Evolutionary conservation across 345 rosid species (phyloP).

Genomic region (Dimocarpus longan): DNA sequence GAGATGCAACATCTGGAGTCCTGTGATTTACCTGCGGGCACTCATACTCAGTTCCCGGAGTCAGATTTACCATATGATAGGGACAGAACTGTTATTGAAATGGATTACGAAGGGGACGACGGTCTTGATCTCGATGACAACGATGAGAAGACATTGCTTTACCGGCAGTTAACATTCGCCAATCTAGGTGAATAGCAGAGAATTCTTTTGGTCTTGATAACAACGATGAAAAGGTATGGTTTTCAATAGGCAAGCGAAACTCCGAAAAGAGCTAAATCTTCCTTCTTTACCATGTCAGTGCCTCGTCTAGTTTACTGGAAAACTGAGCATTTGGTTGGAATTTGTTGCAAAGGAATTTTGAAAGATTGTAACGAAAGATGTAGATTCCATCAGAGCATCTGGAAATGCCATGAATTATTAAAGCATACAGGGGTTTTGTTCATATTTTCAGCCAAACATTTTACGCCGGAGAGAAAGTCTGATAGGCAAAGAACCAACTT

Average conservation of each 20-base stretch:
- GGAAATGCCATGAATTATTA: not conserved
- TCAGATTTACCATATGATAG: constrained; percentile 15
- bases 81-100: constrained; percentile 39
- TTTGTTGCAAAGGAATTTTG: not conserved
- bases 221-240: not conserved
- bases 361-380: not conserved
- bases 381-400: not conserved
- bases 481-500: not conserved
- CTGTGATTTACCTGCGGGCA: constrained; percentile 11
- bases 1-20: constrained; percentile 61
- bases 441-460: not conserved
- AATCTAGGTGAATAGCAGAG: constrained; percentile 31
- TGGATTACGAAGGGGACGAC: constrained; percentile 35
- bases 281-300: not conserved
- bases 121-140: constrained; percentile 35
- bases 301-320: not conserved
- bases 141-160: constrained; percentile 42
- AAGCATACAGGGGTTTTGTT: not conserved
- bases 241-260: not conserved
- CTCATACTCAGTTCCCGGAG: constrained; percentile 22
- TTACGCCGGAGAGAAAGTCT: not conserved
- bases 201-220: not conserved
- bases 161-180: constrained; percentile 44
- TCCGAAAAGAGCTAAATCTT: not conserved
- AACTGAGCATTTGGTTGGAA: constrained; percentile 2